Conservation (phyloP, 257 asterid species). For the Echium plantagineum region DNA sequence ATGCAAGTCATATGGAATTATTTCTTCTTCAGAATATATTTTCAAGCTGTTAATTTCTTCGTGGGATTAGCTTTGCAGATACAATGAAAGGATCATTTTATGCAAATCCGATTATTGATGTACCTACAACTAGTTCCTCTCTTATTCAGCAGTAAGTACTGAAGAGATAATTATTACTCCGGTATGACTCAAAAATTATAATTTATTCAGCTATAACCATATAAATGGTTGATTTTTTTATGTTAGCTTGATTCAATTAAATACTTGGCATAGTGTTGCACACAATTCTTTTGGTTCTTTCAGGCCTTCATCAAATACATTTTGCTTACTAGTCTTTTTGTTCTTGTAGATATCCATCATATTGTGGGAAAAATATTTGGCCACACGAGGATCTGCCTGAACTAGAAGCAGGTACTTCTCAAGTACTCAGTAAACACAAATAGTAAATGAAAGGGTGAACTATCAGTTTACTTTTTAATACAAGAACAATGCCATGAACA, state of each 20-base stretch:
- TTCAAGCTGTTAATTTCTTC: background rate
- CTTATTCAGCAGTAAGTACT: constrained; percentile 48
- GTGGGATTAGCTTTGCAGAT: constrained; percentile 37
- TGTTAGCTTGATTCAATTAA: background rate
- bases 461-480: background rate
- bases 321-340: constrained; percentile 10
- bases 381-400: constrained; percentile 66
- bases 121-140: constrained; percentile 52
- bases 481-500: background rate
- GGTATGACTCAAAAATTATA: background rate
- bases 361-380: constrained; percentile 83
- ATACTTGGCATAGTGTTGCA: background rate
- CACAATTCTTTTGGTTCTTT: background rate
- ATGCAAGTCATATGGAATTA: background rate
- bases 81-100: constrained; percentile 79
- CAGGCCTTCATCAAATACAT: background rate
- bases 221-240: background rate
- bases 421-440: no score
- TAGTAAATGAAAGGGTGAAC: no score
- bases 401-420: constrained; percentile 56
- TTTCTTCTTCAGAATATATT: background rate
- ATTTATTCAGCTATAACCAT: background rate
- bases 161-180: constrained; percentile 1
- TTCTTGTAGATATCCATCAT: constrained; percentile 65
- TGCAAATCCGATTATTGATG: constrained; percentile 69